Conservation (phyloP, 805 yeast species). For the Saturnispora bothae region DNA sequence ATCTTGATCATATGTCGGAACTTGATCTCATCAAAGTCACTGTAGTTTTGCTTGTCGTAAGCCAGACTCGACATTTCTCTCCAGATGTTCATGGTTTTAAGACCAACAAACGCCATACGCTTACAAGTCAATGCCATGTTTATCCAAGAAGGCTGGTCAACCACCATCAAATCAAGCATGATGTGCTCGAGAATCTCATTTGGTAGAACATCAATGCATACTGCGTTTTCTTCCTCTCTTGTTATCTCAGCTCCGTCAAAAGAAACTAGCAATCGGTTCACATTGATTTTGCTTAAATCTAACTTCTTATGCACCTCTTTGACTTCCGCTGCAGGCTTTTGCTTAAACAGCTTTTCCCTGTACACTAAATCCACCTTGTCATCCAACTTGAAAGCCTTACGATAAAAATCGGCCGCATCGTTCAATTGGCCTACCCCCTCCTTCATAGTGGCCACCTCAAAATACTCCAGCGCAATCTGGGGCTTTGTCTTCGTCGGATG, state of each 20-base stretch:
- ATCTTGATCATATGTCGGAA: constrained; percentile 25
- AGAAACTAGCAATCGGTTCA: constrained; percentile 29
- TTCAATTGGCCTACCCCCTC: constrained; percentile 67
- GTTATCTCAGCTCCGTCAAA: constrained; percentile 24
- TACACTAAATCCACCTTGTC: constrained; percentile 57
- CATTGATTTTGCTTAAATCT: constrained; percentile 31
- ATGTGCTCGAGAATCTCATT: constrained; percentile 48
- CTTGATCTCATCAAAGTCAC: constrained; percentile 31
- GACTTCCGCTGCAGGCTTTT: constrained; percentile 16
- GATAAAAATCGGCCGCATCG: constrained; percentile 69
- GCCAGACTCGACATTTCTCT: constrained; percentile 32
- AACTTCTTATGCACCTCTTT: constrained; percentile 6
- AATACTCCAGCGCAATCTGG: constrained; percentile 45
- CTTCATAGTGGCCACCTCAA: constrained; percentile 60
- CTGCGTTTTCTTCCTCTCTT: constrained; percentile 25
- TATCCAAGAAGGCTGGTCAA: constrained; percentile 57
- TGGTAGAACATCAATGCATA: constrained; percentile 38
- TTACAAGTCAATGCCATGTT: constrained; percentile 49
- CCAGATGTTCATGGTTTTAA: constrained; percentile 41
- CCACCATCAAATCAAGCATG: constrained; percentile 34
- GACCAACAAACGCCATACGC: constrained; percentile 46
- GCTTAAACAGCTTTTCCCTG: constrained; percentile 38
- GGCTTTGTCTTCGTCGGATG: constrained; percentile 25
- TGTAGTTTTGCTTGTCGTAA: constrained; percentile 46
- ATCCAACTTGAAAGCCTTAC: constrained; percentile 57